A percentile compares a stretch with the other conserved stretches of the same genome.
Conservation (phyloP, 805 yeast genomes). For the Komagataella populi region DNA sequence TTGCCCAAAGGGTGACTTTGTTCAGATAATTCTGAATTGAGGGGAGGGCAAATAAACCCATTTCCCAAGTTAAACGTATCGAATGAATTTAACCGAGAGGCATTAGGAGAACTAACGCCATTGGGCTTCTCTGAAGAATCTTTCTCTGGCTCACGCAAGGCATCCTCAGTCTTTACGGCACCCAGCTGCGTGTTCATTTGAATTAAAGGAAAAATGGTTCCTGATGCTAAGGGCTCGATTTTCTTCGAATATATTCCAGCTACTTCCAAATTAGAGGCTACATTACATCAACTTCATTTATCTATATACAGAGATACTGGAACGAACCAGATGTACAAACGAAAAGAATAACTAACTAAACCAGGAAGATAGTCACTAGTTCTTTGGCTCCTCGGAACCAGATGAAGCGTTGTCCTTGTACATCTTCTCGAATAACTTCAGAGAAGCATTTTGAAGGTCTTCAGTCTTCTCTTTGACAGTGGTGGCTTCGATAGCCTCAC, state of each 20-base stretch:
- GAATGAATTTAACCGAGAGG: not conserved
- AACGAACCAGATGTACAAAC: not conserved
- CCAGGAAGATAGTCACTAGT: slow-evolving; percentile 2
- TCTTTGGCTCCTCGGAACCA: slow-evolving; percentile 9
- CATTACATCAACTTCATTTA: not conserved
- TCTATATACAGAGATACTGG: not conserved
- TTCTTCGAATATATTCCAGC: not conserved
- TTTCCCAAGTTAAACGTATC: not conserved
- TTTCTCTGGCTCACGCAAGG: not conserved
- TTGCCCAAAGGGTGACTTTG: not conserved
- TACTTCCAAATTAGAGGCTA: not conserved
- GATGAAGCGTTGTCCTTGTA: slow-evolving; percentile 21
- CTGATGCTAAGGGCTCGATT: not conserved
- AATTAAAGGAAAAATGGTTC: not conserved
- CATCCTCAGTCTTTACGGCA: not conserved
- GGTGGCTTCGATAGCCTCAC: slow-evolving; percentile 33
- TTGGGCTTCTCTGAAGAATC: not conserved
- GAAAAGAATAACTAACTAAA: not conserved
- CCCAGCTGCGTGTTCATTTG: not conserved
- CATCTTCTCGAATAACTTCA: slow-evolving; percentile 67
- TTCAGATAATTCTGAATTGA: not conserved
- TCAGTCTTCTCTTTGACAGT: slow-evolving; percentile 57
- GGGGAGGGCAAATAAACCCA: not conserved
- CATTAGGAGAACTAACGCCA: not conserved
- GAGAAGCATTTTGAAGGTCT: slow-evolving; percentile 60